Evolutionary conservation across 306 rosid species (phyloP).

Genomic region (Potentilla sterilis): DNA sequence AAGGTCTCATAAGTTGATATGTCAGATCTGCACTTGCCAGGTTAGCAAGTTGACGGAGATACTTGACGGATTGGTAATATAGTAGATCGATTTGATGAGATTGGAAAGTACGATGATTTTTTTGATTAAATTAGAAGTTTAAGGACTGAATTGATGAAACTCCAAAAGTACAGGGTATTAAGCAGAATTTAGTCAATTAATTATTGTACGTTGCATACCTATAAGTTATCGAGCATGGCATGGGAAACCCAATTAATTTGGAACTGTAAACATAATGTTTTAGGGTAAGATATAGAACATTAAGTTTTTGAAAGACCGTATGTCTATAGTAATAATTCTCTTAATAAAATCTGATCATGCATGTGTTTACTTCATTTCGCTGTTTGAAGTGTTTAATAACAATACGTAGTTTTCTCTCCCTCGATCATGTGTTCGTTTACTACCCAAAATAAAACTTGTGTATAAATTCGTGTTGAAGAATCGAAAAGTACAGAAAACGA

Average conservation of each 20-base stretch:
- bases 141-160: too few relatives aligned
- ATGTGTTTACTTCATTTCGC: neutral
- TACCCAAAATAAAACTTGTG: neutral
- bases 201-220: constrained; percentile 2
- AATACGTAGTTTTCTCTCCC: neutral
- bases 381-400: neutral
- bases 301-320: neutral
- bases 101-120: too few relatives aligned
- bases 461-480: neutral
- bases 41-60: too few relatives aligned
- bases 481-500: neutral
- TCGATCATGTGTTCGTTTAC: neutral
- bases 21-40: too few relatives aligned
- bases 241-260: constrained; percentile 1
- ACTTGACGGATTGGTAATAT: too few relatives aligned
- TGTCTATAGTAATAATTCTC: neutral
- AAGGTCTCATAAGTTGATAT: too few relatives aligned
- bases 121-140: too few relatives aligned
- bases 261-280: neutral
- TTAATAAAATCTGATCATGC: neutral
- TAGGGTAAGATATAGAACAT: neutral
- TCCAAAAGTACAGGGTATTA: too few relatives aligned
- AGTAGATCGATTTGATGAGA: too few relatives aligned
- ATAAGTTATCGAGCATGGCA: neutral
- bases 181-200: too few relatives aligned